phyloP scores from a whole-genome alignment of 2,329 filamentous ascomycete species.

The Aurifilum marmelostoma region DNA sequence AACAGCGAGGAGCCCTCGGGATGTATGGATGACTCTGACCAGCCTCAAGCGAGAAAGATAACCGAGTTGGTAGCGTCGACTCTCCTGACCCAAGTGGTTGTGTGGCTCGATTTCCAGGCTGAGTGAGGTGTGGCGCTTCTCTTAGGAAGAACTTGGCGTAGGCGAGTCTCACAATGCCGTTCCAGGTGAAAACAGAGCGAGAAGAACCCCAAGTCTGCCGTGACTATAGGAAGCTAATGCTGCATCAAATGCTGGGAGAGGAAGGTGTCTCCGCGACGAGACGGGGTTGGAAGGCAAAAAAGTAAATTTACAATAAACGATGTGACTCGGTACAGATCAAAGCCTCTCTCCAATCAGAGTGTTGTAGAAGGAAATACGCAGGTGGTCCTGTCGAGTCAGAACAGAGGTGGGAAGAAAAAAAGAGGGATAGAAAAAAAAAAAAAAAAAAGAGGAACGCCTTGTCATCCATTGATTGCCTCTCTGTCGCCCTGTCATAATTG shows the following conservation, averaged over 20 bases:
- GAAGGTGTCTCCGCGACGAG: neutral
- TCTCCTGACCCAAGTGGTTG: neutral
- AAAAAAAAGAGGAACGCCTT: neutral
- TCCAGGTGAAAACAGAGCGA: neutral
- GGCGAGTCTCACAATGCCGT: neutral
- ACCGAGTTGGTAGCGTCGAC: neutral
- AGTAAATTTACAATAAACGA: neutral
- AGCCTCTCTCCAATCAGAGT: neutral
- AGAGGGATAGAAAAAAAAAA: neutral
- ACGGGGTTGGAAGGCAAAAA: neutral
- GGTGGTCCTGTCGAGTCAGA: neutral
- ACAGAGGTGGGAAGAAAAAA: too few relatives aligned
- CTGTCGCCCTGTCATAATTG: neutral
- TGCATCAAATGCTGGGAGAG: neutral
- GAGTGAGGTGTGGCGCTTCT: neutral
- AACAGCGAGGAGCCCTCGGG: neutral
- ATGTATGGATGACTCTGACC: constrained; percentile 4
- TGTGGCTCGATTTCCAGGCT: neutral
- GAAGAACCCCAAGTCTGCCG: neutral
- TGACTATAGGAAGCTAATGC: neutral
- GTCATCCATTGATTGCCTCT: neutral
- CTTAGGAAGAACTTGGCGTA: neutral
- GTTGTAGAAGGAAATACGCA: neutral
- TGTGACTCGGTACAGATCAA: neutral
- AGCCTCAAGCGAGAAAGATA: neutral